Base-by-base conservation (phyloP, 1,284 basidiomycete genomes). In the Ganoderma boninense region DNA sequence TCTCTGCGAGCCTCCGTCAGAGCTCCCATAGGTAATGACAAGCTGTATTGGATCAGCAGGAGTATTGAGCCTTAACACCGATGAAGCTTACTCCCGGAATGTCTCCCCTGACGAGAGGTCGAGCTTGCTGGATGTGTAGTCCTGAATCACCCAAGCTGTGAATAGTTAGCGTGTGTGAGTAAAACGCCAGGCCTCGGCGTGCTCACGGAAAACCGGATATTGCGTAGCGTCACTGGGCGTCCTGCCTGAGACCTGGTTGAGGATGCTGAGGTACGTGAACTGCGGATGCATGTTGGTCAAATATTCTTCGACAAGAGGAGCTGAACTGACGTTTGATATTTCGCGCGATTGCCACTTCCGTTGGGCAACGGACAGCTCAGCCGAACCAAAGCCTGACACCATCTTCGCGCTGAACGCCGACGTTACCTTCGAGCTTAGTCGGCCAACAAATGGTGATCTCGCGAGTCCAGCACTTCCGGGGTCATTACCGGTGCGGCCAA, bases 221-320 rank as follows among this genome's bases (percentile, higher is more conserved):
- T 98, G 96, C 0, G 97, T 98, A 8, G 97, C 94, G 82, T 99
- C 95, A 77, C 92, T 96, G 1, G 95, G 95, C 1, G 95, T 97
- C n/a, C 95, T 87, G 62, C 95, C 95, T 1, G 95, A 96, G 29
- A 95, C 88, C 79, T 97, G 95, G 74, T 97, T 97, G 64, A 97
- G 83, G 69, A 97, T 90, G 72, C 93, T 92, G 57, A 97, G 80
- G 79, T 97, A 97, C 0, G 94, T 92, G 81, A 95, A 96, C 95
- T 96, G 69, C 49, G 23, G 7, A 52, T 52, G 8, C 20, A 35
- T 13, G 14, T 20, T 26, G 23, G 13, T 23, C 18, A 44, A 42
- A 4, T 23, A 26, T 1, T n/a, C 44, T 40, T 29, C 62, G 11
- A 1, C 11, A 23, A 23, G 11, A 26, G 6, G 11, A 29, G 3